Base-by-base conservation (phyloP, 73 alveolate genomes). In the Paraurostyla sp. region DNA sequence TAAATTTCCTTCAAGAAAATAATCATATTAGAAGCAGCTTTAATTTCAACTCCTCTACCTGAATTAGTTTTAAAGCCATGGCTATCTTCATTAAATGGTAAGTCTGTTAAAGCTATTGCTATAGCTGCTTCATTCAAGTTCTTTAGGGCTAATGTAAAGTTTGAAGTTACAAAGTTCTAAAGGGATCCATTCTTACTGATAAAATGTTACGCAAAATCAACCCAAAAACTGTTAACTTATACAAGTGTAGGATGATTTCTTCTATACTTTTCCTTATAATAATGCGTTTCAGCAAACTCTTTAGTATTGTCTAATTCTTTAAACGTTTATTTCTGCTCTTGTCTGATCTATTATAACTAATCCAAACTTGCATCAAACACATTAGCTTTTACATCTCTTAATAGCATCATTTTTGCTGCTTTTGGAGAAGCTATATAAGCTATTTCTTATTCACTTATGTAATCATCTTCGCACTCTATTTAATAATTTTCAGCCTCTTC, bases 241-340 rank as follows among this genome's bases (percentile, higher is more conserved):
- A 88, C 83, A 23, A 92, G 50, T 56, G 42, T 41, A 22, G 15
- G 65, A 22, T 33, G 33, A 15, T 42, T 43, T 27, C 49, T 35
- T 15, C 68, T 87, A 15, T 69, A 36, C 42, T 82, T 80, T 54
- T 50, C 38, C 6, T 87, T 73, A 76, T 94, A 94, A 59, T 95
- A 95, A 52, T 93, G 96, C n/a, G 96, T 95, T 75, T 96, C 99
- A 40, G 92, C 82, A 69, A 80, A 96, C 91, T 96, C 98, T 80
- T 91, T 91, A 20, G 98, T 90, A 38, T 91, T 78, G 38, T 96
- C 99, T 22, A 91, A 69, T n/a, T n/a, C n/a, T n/a, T n/a, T n/a
- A n/a, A n/a, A n/a, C n/a, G n/a, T n/a, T n/a, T n/a, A n/a, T n/a
- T n/a, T n/a, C n/a, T n/a, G n/a, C n/a, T n/a, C n/a, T n/a, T n/a